A percentile compares a stretch with the other conserved stretches of the same genome.
Conservation (phyloP, 495 filamentous ascomycete genomes). For the Evansstolkia leycettana region DNA sequence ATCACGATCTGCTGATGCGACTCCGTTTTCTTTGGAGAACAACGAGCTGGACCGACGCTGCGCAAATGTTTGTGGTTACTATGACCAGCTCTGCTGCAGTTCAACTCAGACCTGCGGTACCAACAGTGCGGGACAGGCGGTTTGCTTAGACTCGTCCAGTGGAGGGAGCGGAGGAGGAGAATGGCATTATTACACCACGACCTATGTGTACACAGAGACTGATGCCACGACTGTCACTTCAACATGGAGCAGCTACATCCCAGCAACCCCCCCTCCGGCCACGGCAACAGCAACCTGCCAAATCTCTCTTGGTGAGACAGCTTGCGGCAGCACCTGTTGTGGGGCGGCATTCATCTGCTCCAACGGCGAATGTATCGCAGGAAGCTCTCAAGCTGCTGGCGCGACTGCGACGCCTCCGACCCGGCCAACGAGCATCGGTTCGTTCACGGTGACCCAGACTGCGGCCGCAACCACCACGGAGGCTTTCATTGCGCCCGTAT, state of each 20-base stretch:
- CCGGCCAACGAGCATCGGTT: conserved; percentile 55
- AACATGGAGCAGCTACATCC: conserved; percentile 46
- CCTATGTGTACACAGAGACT: conserved; percentile 49
- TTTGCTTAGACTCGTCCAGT: conserved; percentile 33
- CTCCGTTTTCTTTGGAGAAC: conserved; percentile 10
- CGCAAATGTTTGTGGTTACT: conserved; percentile 53
- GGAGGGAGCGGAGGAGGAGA: conserved; percentile 9
- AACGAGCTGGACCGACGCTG: conserved; percentile 36
- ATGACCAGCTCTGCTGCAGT: conserved; percentile 56
- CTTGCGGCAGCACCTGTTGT: conserved; percentile 69
- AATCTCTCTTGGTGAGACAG: conserved; percentile 43
- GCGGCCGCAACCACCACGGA: conserved; percentile 44
- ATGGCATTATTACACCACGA: conserved; percentile 56
- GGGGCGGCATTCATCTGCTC: conserved; percentile 56
- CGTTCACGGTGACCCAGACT: conserved; percentile 41
- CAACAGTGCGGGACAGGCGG: conserved; percentile 40
- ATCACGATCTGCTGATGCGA: conserved; percentile 20
- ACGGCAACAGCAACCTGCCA: conserved; percentile 41
- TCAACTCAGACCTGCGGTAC: conserved; percentile 50
- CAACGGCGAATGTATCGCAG: conserved; percentile 24
- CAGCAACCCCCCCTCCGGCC: conserved; percentile 27
- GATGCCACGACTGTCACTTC: conserved; percentile 53
- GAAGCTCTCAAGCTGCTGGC: conserved; percentile 28
- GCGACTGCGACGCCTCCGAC: conserved; percentile 42
- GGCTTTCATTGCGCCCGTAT: conserved; percentile 43